A percentile compares a stretch with the other conserved stretches of the same genome.
phyloP scores from a whole-genome alignment of 768 basidiomycete species.

The Lactarius hatsudake region DNA sequence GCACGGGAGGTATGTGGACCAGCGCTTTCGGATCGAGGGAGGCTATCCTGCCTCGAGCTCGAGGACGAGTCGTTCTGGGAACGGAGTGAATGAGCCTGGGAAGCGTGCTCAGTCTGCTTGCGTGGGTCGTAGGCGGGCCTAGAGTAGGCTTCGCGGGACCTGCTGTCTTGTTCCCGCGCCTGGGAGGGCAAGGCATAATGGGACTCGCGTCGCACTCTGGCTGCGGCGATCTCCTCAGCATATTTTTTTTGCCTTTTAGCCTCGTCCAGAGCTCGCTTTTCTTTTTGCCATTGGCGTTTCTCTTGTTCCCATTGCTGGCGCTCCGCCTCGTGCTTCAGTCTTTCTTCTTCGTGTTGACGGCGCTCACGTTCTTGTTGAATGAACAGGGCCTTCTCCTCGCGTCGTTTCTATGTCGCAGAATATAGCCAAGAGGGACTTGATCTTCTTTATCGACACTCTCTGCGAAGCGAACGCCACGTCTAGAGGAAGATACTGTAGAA shows the following conservation, averaged over 20 bases:
- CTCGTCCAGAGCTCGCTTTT: slow-evolving; percentile 46
- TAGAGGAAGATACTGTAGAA: slow-evolving; percentile 13
- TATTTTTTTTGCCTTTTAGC: slow-evolving; percentile 33
- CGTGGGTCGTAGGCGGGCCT: slow-evolving; percentile 26
- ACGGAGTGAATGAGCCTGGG: not conserved
- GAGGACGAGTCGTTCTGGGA: slow-evolving; percentile 14
- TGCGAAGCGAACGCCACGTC: slow-evolving; percentile 61
- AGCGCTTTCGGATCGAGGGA: slow-evolving; percentile 16
- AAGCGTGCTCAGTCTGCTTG: slow-evolving; percentile 9
- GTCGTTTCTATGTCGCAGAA: slow-evolving; percentile 61
- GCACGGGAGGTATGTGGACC: slow-evolving; percentile 14
- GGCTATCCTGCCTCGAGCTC: slow-evolving; percentile 18
- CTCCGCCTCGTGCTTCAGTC: slow-evolving; percentile 40
- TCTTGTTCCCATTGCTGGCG: slow-evolving; percentile 45
- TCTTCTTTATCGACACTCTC: slow-evolving; percentile 63
- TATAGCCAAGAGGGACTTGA: slow-evolving; percentile 59
- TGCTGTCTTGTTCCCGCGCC: slow-evolving; percentile 19
- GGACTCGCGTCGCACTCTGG: slow-evolving; percentile 23
- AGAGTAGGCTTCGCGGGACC: slow-evolving; percentile 22
- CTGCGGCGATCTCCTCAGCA: slow-evolving; percentile 25
- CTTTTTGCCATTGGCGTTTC: slow-evolving; percentile 42
- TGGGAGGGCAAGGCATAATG: slow-evolving; percentile 4
- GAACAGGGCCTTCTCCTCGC: slow-evolving; percentile 65
- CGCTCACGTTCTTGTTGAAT: slow-evolving; percentile 56
- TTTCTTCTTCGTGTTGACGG: slow-evolving; percentile 47